phyloP scores from a whole-genome alignment of 2,329 filamentous ascomycete species.

The Plectosphaerella sp. region DNA sequence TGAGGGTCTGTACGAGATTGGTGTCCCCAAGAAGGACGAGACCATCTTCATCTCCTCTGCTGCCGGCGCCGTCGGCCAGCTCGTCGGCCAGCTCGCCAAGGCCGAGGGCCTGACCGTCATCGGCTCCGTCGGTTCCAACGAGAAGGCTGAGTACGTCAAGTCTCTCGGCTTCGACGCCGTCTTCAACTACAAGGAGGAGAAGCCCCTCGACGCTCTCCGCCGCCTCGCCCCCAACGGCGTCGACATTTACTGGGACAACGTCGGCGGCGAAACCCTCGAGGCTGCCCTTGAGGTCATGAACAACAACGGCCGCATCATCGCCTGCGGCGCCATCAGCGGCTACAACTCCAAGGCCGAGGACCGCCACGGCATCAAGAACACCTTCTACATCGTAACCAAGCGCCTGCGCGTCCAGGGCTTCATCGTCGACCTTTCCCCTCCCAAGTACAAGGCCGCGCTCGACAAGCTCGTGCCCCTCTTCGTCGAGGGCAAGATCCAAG shows the following conservation, averaged over 20 bases:
- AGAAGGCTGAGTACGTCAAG: constrained; percentile 67
- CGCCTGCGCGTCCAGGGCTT: constrained; percentile 71
- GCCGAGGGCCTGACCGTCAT: constrained; percentile 74
- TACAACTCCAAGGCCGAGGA: constrained; percentile 61
- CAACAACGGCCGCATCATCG: constrained; percentile 58
- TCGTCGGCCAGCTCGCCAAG: constrained; percentile 82
- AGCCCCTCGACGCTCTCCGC: constrained; percentile 60
- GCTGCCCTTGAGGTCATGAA: constrained; percentile 47
- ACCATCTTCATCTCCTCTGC: constrained; percentile 81
- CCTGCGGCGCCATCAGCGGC: constrained; percentile 63
- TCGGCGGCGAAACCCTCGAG: constrained; percentile 48
- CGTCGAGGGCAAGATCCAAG: constrained; percentile 69
- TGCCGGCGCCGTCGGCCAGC: constrained; percentile 74
- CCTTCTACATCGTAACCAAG: constrained; percentile 63
- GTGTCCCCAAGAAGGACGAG: constrained; percentile 59
- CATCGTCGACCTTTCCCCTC: constrained; percentile 68
- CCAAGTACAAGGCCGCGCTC: constrained; percentile 67
- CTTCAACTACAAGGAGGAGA: constrained; percentile 89
- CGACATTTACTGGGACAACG: constrained; percentile 60
- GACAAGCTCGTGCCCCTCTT: constrained; percentile 74
- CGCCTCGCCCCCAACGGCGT: constrained; percentile 72
- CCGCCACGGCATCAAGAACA: constrained; percentile 61
- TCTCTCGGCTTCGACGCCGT: constrained; percentile 53
- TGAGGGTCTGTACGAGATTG: constrained; percentile 63
- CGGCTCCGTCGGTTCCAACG: constrained; percentile 73